Base-by-base conservation (phyloP, 2,329 filamentous ascomycete species). In the Helminthosporium solani region DNA sequence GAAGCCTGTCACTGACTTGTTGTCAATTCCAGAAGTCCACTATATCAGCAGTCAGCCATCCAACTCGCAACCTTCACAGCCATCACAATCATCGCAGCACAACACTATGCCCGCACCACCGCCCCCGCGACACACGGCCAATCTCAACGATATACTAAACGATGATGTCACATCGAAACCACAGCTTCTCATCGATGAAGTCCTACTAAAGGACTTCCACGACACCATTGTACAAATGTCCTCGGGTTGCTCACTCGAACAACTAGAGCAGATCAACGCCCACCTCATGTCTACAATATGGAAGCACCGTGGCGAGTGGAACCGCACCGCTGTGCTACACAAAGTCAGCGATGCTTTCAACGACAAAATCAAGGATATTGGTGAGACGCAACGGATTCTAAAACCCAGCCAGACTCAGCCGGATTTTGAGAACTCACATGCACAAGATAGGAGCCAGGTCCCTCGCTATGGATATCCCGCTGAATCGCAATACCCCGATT, bases 191-290 rank as follows among this genome's bases (percentile, higher is more conserved):
- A 56, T 82, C 12, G 78, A 83, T 47, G 68, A 77, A 8, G 56
- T 62, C 0, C 75, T 80, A 23, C 74, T 90, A 19, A 68, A 74
- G 2, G 66, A 74, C 6, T 78, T 95, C 44, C 77, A 90, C 46
- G 67, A 76, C 0, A 76, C 82, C 30, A 74, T 96, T 27, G 84
- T 85, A 0, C 72, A 80, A 21, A 76, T 78, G 35, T 92, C 88
- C 2, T 85, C 82, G 16, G 89, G 88, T 1, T 88, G 88, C 67
- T 88, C 86, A 0, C 88, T 99, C 42, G 94, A 99, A 72, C 92
- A 99, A 69, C 75, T 99, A 16, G 92, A 97, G 75, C 92, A 97
- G 70, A 85, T 96, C 66, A 91, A 91, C 67, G 86, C 90, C 7
- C 84, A 86, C 56, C 75, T 97, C 53, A 97, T 97, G 92, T 87